These are phyloP conservation scores for Durio zibethinus DNA, from an alignment of 345 rosid genomes.

Conservation along the genomic window DNA sequence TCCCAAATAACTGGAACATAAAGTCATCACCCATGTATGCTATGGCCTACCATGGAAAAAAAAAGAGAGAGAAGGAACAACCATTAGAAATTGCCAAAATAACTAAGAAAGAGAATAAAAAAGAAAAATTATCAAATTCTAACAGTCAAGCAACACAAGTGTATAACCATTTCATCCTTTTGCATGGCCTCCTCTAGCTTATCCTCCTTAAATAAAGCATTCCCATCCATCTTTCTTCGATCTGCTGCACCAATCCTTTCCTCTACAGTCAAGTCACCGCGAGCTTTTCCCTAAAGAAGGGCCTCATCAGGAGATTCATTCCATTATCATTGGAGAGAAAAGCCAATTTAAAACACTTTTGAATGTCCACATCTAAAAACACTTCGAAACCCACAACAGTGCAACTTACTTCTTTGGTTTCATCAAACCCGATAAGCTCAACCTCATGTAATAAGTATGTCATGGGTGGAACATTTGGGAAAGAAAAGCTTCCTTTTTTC, in stretches of 20 bases:
- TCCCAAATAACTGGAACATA: constrained; percentile 95
- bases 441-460: constrained; percentile 81
- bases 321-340: constrained; percentile 3
- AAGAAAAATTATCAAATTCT: neutral
- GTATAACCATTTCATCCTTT: constrained; percentile 93
- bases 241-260: constrained; percentile 94
- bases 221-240: constrained; percentile 91
- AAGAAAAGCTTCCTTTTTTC: constrained; percentile 90
- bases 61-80: neutral
- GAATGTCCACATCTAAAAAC: neutral
- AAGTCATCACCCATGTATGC: constrained; percentile 94
- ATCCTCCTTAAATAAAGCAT: constrained; percentile 68
- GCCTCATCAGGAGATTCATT: constrained; percentile 6
- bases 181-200: constrained; percentile 93
- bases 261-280: constrained; percentile 92
- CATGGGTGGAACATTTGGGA: constrained; percentile 93
- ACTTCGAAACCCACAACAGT: neutral
- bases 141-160: constrained; percentile 26
- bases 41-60: constrained; percentile 52
- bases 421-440: constrained; percentile 90
- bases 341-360: neutral
- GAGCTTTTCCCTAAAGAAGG: constrained; percentile 70
- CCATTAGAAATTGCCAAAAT: constrained; percentile 11
- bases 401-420: constrained; percentile 63
- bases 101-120: neutral